These are phyloP conservation scores for Solanum sejunctum DNA, from an alignment of 257 asterid species.

Conservation along the genomic window DNA sequence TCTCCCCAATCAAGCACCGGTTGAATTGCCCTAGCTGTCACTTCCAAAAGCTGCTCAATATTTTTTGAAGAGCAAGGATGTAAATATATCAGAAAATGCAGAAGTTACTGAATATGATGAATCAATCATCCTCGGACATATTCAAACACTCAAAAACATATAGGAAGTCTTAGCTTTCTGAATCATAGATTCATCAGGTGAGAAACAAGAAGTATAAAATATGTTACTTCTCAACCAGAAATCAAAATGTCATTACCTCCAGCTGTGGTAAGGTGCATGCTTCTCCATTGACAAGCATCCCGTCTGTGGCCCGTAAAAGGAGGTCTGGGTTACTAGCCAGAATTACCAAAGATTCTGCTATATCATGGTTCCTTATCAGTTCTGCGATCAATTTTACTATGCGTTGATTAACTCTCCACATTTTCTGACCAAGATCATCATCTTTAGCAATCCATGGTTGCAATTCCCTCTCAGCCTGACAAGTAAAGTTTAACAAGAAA, in stretches of 20 bases:
- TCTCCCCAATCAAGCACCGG: constrained; percentile 93
- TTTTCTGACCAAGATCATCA: constrained; percentile 79
- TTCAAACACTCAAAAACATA: not conserved
- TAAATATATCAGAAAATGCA: not conserved
- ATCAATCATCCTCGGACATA: not conserved
- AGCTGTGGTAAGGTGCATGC: constrained; percentile 98
- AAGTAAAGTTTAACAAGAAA: constrained; percentile 23
- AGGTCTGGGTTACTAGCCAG: constrained; percentile 88
- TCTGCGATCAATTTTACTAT: constrained; percentile 85
- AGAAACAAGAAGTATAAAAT: not conserved
- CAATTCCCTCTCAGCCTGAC: constrained; percentile 96
- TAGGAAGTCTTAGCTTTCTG: not conserved
- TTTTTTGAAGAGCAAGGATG: constrained; percentile 4
- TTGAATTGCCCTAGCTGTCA: constrained; percentile 88
- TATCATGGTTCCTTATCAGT: constrained; percentile 91
- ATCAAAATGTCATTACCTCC: constrained; percentile 46
- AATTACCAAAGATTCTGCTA: constrained; percentile 77
- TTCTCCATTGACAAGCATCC: constrained; percentile 98
- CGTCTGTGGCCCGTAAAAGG: constrained; percentile 95
- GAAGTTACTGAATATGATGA: not conserved
- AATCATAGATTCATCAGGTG: not conserved
- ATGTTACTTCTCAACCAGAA: constrained; percentile 31
- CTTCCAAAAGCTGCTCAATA: constrained; percentile 70
- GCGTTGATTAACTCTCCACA: constrained; percentile 93
- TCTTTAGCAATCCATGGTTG: constrained; percentile 97